phyloP scores from a whole-genome alignment of 1,139 yeast species.

The Pichia sp. region DNA sequence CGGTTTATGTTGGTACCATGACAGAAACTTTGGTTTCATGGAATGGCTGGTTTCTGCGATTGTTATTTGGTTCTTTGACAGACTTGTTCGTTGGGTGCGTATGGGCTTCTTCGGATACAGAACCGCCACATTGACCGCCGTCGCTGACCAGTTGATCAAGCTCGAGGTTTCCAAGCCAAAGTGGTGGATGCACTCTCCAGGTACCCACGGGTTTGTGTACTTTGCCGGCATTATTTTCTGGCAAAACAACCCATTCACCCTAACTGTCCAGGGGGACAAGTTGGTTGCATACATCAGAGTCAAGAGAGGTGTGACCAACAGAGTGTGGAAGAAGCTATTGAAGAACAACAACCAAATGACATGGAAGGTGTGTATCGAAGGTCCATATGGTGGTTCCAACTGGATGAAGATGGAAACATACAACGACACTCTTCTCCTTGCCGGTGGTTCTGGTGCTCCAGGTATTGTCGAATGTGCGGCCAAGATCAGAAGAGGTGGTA shows the following conservation, averaged over 20 bases:
- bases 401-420: slow-evolving; percentile 38
- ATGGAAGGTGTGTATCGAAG: slow-evolving; percentile 48
- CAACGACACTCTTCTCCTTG: slow-evolving; percentile 53
- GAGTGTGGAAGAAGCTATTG: slow-evolving; percentile 24
- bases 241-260: slow-evolving; percentile 43
- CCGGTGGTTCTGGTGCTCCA: slow-evolving; percentile 78
- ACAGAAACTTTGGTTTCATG: slow-evolving; percentile 41
- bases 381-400: slow-evolving; percentile 53
- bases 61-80: slow-evolving; percentile 39
- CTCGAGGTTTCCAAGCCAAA: slow-evolving; percentile 41
- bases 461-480: slow-evolving; percentile 43
- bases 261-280: slow-evolving; percentile 23
- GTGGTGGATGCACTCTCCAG: slow-evolving; percentile 36
- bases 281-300: slow-evolving; percentile 35
- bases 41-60: slow-evolving; percentile 43
- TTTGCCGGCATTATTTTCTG: slow-evolving; percentile 23
- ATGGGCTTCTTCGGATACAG: slow-evolving; percentile 40
- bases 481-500: slow-evolving; percentile 21
- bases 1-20: slow-evolving; percentile 41
- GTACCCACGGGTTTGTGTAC: slow-evolving; percentile 46
- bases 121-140: slow-evolving; percentile 22
- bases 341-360: slow-evolving; percentile 18
- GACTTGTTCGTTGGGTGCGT: slow-evolving; percentile 36
- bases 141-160: slow-evolving; percentile 40
- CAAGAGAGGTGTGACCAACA: slow-evolving; percentile 32